These are phyloP conservation scores for Plasmodium gaboni DNA, from an alignment of 169 alveolate genomes.

Conservation along the genomic window DNA sequence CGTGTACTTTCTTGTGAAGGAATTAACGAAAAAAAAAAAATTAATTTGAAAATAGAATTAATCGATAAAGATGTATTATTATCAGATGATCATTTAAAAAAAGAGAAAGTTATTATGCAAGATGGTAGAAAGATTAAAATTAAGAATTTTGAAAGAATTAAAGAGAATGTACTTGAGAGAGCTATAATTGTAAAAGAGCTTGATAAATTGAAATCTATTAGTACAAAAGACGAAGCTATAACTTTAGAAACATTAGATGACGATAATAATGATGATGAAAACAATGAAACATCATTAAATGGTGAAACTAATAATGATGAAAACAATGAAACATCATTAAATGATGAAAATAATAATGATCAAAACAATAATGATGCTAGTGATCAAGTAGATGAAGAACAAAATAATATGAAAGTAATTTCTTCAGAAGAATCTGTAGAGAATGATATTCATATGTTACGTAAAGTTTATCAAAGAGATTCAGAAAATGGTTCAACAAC, in stretches of 20 bases:
- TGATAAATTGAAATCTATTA: conserved; percentile 22
- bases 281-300: neutral
- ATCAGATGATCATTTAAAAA: conserved; percentile 64
- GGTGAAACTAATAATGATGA: neutral
- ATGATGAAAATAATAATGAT: too few species aligned
- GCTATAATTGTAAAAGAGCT: conserved; percentile 55
- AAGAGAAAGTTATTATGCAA: conserved; percentile 47
- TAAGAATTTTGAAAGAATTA: conserved; percentile 55
- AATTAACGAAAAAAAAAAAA: conserved; percentile 29
- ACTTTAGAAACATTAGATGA: conserved; percentile 18
- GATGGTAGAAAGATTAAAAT: conserved; percentile 56
- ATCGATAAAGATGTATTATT: conserved; percentile 49
- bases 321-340: neutral
- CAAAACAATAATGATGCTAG: neutral
- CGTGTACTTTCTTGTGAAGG: conserved; percentile 14
- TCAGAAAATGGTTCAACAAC: conserved; percentile 31
- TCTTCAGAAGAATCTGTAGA: conserved; percentile 72
- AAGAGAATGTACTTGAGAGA: conserved; percentile 64
- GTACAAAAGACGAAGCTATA: neutral
- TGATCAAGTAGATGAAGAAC: neutral
- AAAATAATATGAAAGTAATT: conserved; percentile 44
- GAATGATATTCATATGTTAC: conserved; percentile 73
- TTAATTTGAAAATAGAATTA: conserved; percentile 65
- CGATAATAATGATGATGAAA: conserved; percentile 16
- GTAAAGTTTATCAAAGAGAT: conserved; percentile 60